Percentiles rank a stretch among this genome's conserved stretches.
Evolutionary conservation across 2,329 filamentous ascomycete species (phyloP).

Genomic region (Emergomyces pasteurianus): DNA sequence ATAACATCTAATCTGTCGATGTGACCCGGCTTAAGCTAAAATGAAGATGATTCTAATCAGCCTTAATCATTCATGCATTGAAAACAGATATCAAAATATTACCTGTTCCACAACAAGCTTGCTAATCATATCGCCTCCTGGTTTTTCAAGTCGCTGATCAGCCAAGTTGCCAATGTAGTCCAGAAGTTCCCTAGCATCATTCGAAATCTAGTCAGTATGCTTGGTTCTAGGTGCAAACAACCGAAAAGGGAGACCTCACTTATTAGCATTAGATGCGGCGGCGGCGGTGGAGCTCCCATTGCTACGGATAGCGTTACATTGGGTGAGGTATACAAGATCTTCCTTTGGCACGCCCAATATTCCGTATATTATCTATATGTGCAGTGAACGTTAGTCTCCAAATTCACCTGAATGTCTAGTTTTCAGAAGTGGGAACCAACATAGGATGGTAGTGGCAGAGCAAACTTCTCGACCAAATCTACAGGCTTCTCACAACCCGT

Average conservation of each 20-base stretch:
- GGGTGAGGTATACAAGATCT: conserved; percentile 36
- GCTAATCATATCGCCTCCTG: conserved; percentile 37
- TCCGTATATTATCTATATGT: conserved; percentile 36
- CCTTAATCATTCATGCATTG: not conserved
- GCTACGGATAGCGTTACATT: conserved; percentile 36
- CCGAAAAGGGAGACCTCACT: conserved; percentile 17
- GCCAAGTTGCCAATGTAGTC: conserved; percentile 36
- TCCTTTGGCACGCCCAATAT: conserved; percentile 39
- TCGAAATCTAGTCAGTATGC: not conserved
- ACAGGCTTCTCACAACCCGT: conserved; percentile 29
- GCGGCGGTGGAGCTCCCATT: conserved; percentile 38
- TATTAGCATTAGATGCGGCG: conserved; percentile 36
- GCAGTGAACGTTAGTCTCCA: not conserved
- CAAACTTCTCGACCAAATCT: conserved; percentile 38
- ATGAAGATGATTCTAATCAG: not conserved
- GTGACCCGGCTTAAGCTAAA: conserved; percentile 18
- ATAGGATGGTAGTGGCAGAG: conserved; percentile 38
- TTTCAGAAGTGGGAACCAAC: conserved; percentile 16
- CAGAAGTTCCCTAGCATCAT: conserved; percentile 28
- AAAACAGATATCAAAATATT: not conserved
- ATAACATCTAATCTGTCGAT: conserved; percentile 22
- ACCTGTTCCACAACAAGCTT: conserved; percentile 21
- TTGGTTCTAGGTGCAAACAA: not conserved
- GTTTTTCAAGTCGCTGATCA: conserved; percentile 28
- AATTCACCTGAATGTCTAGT: not conserved